Percentiles rank a stretch among this genome's conserved stretches.
These are phyloP conservation scores for Backusella liffmaniae DNA, from an alignment of 192 early-diverging fungal genomes.

Conservation along the genomic window DNA sequence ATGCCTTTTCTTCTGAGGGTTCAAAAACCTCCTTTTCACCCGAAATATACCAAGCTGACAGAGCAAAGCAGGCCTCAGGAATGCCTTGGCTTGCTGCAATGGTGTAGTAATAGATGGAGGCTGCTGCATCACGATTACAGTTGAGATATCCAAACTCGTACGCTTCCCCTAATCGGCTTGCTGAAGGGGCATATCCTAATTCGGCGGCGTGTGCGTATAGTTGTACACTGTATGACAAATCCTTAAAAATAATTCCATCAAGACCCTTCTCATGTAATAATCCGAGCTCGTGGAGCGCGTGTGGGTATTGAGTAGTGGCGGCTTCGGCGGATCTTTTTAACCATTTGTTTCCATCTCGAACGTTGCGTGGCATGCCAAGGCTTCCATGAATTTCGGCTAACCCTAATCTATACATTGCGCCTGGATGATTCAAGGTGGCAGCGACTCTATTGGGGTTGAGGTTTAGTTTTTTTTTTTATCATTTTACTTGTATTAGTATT, in stretches of 20 bases:
- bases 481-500: not conserved
- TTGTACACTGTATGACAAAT: slow-evolving; percentile 4
- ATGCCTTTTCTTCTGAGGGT: slow-evolving; percentile 37
- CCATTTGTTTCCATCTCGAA: slow-evolving; percentile 61
- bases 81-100: slow-evolving; percentile 20
- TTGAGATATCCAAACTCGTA: slow-evolving; percentile 9
- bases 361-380: slow-evolving; percentile 48
- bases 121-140: not conserved
- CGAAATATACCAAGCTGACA: slow-evolving; percentile 13
- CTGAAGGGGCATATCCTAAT: slow-evolving; percentile 15
- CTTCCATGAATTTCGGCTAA: slow-evolving; percentile 42
- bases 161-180: slow-evolving; percentile 9
- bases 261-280: not conserved
- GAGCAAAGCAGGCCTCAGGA: not conserved
- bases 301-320: slow-evolving; percentile 54
- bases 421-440: slow-evolving; percentile 46
- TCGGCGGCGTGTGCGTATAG: slow-evolving; percentile 9
- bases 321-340: slow-evolving; percentile 57
- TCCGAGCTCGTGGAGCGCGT: slow-evolving; percentile 58
- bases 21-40: not conserved
- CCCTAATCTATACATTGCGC: slow-evolving; percentile 60
- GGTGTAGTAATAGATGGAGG: slow-evolving; percentile 15
- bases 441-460: not conserved
- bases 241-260: slow-evolving; percentile 15
- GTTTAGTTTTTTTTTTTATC: not conserved